Evolutionary conservation across 352 stramenopile species (phyloP).

Genomic region (Phytophthora aleatoria): DNA sequence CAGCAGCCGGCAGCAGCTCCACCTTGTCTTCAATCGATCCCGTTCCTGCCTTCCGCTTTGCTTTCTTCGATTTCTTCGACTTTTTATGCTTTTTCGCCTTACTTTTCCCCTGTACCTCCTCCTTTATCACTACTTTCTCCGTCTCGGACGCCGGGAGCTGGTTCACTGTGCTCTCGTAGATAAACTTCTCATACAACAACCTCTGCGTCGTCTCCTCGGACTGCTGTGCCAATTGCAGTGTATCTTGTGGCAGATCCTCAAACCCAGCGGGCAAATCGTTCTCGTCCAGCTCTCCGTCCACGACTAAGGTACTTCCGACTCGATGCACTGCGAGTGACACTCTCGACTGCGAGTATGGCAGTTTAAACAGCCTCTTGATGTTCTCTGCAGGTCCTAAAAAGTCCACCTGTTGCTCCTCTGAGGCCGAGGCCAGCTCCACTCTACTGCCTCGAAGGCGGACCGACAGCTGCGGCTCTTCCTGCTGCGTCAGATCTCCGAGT

Average conservation of each 20-base stretch:
- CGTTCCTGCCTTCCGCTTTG: conserved; percentile 3
- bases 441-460: conserved; percentile 67
- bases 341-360: conserved; percentile 77
- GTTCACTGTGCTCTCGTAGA: conserved; percentile 76
- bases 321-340: conserved; percentile 86
- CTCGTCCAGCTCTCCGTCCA: conserved; percentile 80
- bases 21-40: neutral
- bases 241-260: conserved; percentile 58
- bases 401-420: conserved; percentile 73
- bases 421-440: conserved; percentile 72
- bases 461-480: conserved; percentile 72
- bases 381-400: conserved; percentile 85
- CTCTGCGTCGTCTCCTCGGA: conserved; percentile 47
- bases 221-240: conserved; percentile 61
- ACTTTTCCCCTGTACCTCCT: conserved; percentile 8
- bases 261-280: conserved; percentile 72
- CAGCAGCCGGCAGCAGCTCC: conserved; percentile 4
- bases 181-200: conserved; percentile 87
- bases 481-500: conserved; percentile 50
- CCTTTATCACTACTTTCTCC: conserved; percentile 1
- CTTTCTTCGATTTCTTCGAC: conserved; percentile 30
- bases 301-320: conserved; percentile 77
- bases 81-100: conserved; percentile 47
- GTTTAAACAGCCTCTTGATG: conserved; percentile 88
- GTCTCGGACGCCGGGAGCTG: conserved; percentile 35